Percentiles rank a stretch among this genome's conserved stretches.
Evolutionary conservation across 371 early-diverging fungal genomes (phyloP).

Genomic region (Mucor piriformis): DNA sequence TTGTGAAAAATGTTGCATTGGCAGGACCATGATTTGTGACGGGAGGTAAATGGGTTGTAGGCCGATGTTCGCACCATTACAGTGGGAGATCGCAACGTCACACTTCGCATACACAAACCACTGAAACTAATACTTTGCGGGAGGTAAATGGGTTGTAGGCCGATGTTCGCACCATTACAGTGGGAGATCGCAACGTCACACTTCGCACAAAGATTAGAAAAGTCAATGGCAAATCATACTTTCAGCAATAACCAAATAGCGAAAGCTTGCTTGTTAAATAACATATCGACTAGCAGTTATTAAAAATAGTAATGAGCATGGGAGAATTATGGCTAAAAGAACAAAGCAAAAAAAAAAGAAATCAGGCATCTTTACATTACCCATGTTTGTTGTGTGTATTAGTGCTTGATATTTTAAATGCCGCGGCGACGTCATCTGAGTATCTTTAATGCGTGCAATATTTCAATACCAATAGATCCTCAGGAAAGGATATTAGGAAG

Average conservation of each 20-base stretch:
- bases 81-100: neutral
- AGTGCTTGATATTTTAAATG: too few relatives aligned
- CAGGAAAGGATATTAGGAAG: too few relatives aligned
- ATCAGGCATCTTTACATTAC: neutral
- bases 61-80: neutral
- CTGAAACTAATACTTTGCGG: neutral
- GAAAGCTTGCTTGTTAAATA: slow-evolving; percentile 1
- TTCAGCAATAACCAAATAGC: neutral
- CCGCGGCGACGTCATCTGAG: too few relatives aligned
- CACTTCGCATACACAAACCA: neutral
- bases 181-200: slow-evolving; percentile 1
- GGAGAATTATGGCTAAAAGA: neutral
- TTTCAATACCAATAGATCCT: too few relatives aligned
- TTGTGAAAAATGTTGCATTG: slow-evolving; percentile 1
- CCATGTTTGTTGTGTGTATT: too few relatives aligned
- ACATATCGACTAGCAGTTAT: neutral
- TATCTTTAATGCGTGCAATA: too few relatives aligned
- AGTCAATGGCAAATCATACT: neutral
- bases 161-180: neutral
- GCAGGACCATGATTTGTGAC: neutral
- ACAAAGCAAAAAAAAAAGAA: neutral
- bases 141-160: neutral
- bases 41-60: slow-evolving; percentile 1
- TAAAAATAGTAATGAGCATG: slow-evolving; percentile 1
- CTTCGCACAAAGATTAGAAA: slow-evolving; percentile 1